phyloP scores from a whole-genome alignment of 2,329 filamentous ascomycete species.

The Colletotrichum nymphaeae region DNA sequence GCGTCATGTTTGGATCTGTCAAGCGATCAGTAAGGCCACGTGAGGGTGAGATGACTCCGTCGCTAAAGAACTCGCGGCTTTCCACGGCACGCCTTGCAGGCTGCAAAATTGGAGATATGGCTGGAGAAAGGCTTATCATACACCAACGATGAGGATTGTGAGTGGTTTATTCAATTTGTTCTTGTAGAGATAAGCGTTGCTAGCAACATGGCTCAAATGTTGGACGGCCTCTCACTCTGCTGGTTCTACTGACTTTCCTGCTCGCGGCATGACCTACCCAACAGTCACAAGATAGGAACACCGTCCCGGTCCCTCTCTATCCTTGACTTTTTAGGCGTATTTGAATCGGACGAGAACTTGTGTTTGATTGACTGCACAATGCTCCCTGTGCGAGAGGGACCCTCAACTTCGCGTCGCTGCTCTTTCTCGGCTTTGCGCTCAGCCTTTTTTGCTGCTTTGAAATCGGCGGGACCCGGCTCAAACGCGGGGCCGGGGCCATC shows the following conservation, averaged over 20 bases:
- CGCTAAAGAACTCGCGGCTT: too few relatives aligned
- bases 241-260: too few relatives aligned
- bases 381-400: neutral
- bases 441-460: conserved; percentile 29
- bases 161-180: too few relatives aligned
- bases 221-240: too few relatives aligned
- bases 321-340: conserved; percentile 5
- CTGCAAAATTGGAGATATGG: too few relatives aligned
- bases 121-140: too few relatives aligned
- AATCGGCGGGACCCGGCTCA: conserved; percentile 17
- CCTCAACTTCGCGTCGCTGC: neutral
- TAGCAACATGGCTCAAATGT: too few relatives aligned
- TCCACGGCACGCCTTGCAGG: neutral
- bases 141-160: too few relatives aligned
- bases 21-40: neutral
- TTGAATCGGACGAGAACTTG: neutral
- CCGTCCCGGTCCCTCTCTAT: neutral
- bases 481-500: conserved; percentile 19
- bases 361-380: neutral
- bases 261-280: neutral
- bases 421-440: conserved; percentile 31
- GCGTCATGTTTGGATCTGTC: neutral
- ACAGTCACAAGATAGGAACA: neutral
- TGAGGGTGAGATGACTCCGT: neutral
- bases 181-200: too few relatives aligned